Evolutionary conservation across 768 basidiomycete genomes (phyloP), one percentile per base, ranked within the genome.

Genomic region (Tricholoma bakamatsutake): DNA sequence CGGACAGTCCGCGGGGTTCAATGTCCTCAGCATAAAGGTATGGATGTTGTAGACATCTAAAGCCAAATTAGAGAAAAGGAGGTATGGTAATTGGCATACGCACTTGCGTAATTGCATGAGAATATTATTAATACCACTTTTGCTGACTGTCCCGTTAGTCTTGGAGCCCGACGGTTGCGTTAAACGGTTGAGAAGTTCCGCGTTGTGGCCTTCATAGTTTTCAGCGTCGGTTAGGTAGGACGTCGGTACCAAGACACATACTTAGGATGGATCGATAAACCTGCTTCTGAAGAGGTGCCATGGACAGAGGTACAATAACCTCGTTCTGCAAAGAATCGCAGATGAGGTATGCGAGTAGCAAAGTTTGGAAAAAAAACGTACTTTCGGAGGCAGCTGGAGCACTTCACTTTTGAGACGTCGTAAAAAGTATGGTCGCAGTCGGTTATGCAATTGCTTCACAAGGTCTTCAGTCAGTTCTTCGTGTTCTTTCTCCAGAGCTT

Each of bases 321-420:
- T 93, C 91, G 62, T 93, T 93, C 91, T 93, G 50, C 24, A 50
- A 37, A 46, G 53, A 33, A n/a, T 49, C 30, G 17, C 50, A 54
- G 21, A 11, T n/a, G 55, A 18, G 13, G 28, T 54, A 17, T 10
- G 3, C 33, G 53, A 62, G 39, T 30, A 13, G 9, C 6, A 27
- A 37, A 17, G 27, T 35, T 43, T 27, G 10, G 18, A 18, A 18
- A 27, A 18, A 27, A 21, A 31, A 56, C 60, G 31, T 62, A 93
- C 93, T 81, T 96, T 97, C 0, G 92, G 87, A 40, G 91, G 94
- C n/a, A 96, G 80, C 58, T 90, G 82, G 13, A 98, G 76, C 1
- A 97, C 94, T 66, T 97, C 92, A 56, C 87, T 87, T 73, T 99
- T 99, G 62, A 93, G 83, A 15, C 97, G 85, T 13, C 97, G 87